These are phyloP conservation scores for Naganishia onofrii DNA, from an alignment of 768 basidiomycete species.

Conservation along the genomic window DNA sequence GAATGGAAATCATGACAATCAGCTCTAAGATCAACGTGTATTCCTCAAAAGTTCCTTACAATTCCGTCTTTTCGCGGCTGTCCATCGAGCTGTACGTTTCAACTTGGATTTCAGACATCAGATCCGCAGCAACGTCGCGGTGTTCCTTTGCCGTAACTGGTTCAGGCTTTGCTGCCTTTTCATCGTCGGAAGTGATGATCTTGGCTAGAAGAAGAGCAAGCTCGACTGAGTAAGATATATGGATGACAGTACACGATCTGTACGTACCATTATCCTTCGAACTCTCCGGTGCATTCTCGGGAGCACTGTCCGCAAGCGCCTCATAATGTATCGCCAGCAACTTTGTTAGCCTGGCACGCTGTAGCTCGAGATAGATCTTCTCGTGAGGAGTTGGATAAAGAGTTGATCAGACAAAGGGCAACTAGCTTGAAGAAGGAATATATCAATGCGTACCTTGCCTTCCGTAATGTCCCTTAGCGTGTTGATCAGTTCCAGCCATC, in stretches of 20 bases:
- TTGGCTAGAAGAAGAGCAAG: conserved; percentile 15
- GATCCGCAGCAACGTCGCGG: conserved; percentile 79
- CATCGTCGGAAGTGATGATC: conserved; percentile 35
- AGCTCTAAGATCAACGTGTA: neutral
- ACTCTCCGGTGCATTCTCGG: conserved; percentile 20
- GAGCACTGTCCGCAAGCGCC: conserved; percentile 54
- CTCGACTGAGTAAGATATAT: neutral
- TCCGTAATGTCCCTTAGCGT: conserved; percentile 88
- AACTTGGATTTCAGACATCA: conserved; percentile 81
- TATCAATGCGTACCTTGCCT: conserved; percentile 70
- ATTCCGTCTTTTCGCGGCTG: conserved; percentile 93
- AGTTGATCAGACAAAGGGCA: neutral
- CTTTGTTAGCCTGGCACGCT: conserved; percentile 88
- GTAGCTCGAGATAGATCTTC: conserved; percentile 94
- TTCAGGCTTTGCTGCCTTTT: conserved; percentile 41
- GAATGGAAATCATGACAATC: neutral
- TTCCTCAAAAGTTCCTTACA: conserved; percentile 51
- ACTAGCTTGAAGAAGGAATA: neutral
- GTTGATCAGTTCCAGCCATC: conserved; percentile 72
- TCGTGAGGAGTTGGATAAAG: neutral
- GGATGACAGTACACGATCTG: neutral
- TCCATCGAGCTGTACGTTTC: conserved; percentile 99
- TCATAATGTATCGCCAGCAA: conserved; percentile 83
- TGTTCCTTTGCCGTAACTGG: conserved; percentile 61
- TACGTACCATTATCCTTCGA: conserved; percentile 15